Base-by-base conservation (phyloP, 306 rosid species). In the Rosa chinensis region DNA sequence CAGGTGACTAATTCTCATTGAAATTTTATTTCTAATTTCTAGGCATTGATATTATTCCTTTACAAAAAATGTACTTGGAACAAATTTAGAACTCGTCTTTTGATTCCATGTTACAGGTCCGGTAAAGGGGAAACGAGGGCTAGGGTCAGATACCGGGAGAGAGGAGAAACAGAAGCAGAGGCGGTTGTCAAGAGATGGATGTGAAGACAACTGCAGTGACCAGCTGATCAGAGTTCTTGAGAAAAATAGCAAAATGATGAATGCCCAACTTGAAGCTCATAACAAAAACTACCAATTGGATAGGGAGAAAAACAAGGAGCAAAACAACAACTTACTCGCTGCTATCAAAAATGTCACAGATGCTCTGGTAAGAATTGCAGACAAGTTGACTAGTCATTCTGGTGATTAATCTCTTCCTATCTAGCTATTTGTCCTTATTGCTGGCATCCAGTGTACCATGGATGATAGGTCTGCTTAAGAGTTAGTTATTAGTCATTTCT, bases 341-440 rank as follows among this genome's bases (percentile, higher is more conserved):
- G 88, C 90, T 35, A 84, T 88, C 2, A 77, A 88, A 70, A 85
- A 82, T 77, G 84, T 88, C 79, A 79, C 90, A 16, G 87, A 90
- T 80, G 92, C 89, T 71, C 28, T 90, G 14, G 77, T 32, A 71
- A 82, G 84, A 79, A 87, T 88, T 80, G 92, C 91, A n/a, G 90
- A 90, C 45, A 90, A 84, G 84, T 73, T 17, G 44, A 64, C 69
- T 63, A 63, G 69, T 64, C 5, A 14, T 14, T 13, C 21, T 64
- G 44, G n/a, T 14, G n/a, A 35, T 35, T 66, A 37, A 16, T 37
- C 70, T 17, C 70, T 37, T 66, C 67, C 21, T 37, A 35, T 66
- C 43, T 14, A 63, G 69, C 69, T 32, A 63, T n/a, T 32, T 13
- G 20, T 63, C 32, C 43, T 32, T 32, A 43, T 63, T 63, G 43